Evolutionary conservation across 2,329 filamentous ascomycete species (phyloP).

Genomic region (Paracorniculantispora psalliotae): DNA sequence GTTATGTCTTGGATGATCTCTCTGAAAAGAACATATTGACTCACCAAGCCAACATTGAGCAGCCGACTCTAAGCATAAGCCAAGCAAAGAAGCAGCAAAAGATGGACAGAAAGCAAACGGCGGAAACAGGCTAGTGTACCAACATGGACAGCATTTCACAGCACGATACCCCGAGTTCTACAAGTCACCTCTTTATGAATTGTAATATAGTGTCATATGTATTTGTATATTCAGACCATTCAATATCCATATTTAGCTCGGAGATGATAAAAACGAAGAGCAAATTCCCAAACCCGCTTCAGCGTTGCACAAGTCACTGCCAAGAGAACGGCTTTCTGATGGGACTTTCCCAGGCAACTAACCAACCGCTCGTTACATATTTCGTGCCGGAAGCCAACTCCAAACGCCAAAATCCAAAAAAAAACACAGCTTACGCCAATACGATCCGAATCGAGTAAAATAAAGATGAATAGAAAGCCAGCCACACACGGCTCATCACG

Average conservation of each 20-base stretch:
- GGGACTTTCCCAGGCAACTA: too few relatives aligned
- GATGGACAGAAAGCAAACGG: constrained; percentile 45
- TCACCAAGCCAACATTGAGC: constrained; percentile 43
- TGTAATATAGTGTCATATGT: background rate
- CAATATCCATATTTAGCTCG: background rate
- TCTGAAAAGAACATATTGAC: constrained; percentile 49
- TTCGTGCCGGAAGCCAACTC: background rate
- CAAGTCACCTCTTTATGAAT: background rate
- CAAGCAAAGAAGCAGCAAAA: constrained; percentile 66
- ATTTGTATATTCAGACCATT: background rate
- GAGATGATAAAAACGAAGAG: background rate
- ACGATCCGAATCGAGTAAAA: background rate
- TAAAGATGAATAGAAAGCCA: background rate
- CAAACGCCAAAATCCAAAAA: background rate
- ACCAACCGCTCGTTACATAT: background rate
- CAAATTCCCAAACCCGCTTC: background rate
- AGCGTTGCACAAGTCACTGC: background rate
- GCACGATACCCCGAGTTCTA: constrained; percentile 6
- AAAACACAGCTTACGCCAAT: too few relatives aligned
- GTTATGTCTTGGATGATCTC: constrained; percentile 75
- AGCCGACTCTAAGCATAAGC: constrained; percentile 54
- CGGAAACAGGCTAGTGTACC: background rate
- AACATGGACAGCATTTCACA: background rate
- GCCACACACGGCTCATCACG: constrained; percentile 20
- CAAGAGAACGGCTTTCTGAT: too few relatives aligned